Conservation (phyloP, 805 yeast species). For the Dipodascopsis uninucleata region DNA sequence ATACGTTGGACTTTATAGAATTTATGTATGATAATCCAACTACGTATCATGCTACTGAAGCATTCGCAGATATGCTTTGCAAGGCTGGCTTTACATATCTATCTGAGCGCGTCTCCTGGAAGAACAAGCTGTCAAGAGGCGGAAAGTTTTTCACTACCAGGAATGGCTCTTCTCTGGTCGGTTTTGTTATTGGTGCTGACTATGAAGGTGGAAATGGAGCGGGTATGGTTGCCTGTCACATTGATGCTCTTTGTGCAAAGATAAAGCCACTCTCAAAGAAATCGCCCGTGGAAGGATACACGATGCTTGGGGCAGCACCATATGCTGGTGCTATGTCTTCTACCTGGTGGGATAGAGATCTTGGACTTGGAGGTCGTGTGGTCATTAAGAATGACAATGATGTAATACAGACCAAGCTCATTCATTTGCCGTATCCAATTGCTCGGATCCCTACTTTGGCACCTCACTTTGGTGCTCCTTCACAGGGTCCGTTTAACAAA, state of each 20-base stretch:
- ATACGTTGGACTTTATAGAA: conserved; percentile 20
- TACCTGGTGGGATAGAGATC: conserved; percentile 80
- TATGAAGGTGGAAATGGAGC: conserved; percentile 62
- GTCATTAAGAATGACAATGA: conserved; percentile 44
- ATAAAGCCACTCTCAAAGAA: conserved; percentile 71
- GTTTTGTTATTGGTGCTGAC: conserved; percentile 62
- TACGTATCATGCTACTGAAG: conserved; percentile 76
- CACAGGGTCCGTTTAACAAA: conserved; percentile 66
- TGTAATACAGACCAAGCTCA: conserved; percentile 37
- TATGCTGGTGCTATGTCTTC: conserved; percentile 63
- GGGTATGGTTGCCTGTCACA: conserved; percentile 49
- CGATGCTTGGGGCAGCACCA: conserved; percentile 77
- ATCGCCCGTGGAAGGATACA: conserved; percentile 64
- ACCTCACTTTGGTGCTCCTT: conserved; percentile 75
- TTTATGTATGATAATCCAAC: conserved; percentile 29
- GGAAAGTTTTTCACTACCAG: conserved; percentile 67
- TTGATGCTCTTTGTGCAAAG: conserved; percentile 55
- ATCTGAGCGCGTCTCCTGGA: conserved; percentile 61
- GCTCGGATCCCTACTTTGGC: conserved; percentile 83
- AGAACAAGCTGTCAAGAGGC: conserved; percentile 38
- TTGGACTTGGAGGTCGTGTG: conserved; percentile 78
- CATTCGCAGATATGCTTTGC: conserved; percentile 50
- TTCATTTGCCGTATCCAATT: conserved; percentile 45
- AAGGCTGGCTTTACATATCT: conserved; percentile 61
- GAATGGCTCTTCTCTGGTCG: conserved; percentile 63